These are phyloP conservation scores for Trichoderma sp. DNA, from an alignment of 2,329 filamentous ascomycete genomes.

Conservation along the genomic window DNA sequence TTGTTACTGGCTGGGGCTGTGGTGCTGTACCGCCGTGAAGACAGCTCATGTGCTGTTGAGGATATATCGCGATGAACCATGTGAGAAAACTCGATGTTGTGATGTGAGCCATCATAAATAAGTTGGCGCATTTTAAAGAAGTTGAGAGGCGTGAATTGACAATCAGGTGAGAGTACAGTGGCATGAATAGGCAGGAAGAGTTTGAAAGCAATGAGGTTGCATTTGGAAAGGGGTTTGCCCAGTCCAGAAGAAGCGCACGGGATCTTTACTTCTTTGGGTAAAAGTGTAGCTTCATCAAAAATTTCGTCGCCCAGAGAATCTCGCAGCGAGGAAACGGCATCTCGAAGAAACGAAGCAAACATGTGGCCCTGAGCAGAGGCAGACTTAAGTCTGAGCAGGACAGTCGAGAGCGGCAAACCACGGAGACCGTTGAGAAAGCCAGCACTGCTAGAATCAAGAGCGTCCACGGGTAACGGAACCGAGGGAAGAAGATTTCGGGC, in stretches of 20 bases:
- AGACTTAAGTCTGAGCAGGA: conserved; percentile 44
- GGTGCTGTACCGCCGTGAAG: conserved; percentile 24
- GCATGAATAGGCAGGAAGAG: conserved; percentile 66
- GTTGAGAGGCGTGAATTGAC: conserved; percentile 63
- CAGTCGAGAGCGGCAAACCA: conserved; percentile 45
- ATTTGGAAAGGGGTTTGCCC: conserved; percentile 19
- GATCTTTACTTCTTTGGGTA: conserved; percentile 48
- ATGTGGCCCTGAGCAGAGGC: conserved; percentile 46
- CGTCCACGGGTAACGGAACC: conserved; percentile 55
- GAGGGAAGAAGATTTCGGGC: conserved; percentile 65
- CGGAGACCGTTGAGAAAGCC: conserved; percentile 58
- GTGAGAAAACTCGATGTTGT: conserved; percentile 63
- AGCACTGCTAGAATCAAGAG: conserved; percentile 59
- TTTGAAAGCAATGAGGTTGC: conserved; percentile 58
- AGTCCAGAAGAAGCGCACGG: conserved; percentile 41
- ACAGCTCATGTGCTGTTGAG: conserved; percentile 39
- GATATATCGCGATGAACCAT: conserved; percentile 63
- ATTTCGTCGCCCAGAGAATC: conserved; percentile 49
- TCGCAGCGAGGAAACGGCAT: conserved; percentile 47
- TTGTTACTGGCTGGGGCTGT: not conserved
- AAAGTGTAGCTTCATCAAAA: conserved; percentile 52
- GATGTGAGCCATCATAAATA: conserved; percentile 51
- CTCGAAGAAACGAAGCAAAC: conserved; percentile 52
- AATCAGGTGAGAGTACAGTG: conserved; percentile 53
- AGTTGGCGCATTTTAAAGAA: conserved; percentile 71